Evolutionary conservation across 2,329 filamentous ascomycete genomes (phyloP).

Genomic region (Lasiodiplodia citricola): DNA sequence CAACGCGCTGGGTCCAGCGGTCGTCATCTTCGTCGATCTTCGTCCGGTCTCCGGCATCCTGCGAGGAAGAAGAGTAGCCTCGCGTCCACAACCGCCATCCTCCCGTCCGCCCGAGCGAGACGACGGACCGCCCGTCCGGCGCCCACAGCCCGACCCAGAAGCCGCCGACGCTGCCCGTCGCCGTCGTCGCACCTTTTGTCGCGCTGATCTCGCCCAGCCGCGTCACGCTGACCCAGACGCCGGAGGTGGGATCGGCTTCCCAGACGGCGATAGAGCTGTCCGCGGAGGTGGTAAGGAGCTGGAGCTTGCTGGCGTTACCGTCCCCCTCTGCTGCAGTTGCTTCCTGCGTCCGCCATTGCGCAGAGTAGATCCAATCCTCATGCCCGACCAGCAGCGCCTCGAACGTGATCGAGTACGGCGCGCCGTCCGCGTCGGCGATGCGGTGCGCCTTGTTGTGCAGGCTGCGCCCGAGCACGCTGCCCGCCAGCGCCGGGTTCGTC

Average conservation of each 20-base stretch:
- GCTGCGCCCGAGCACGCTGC: conserved; percentile 64
- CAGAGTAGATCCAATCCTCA: conserved; percentile 97
- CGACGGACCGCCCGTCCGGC: conserved; percentile 73
- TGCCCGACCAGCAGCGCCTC: conserved; percentile 93
- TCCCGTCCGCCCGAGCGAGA: conserved; percentile 86
- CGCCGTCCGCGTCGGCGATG: conserved; percentile 62
- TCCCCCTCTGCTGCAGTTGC: background rate
- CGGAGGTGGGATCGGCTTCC: conserved; percentile 81
- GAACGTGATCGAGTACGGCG: conserved; percentile 82
- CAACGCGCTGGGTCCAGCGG: conserved; percentile 77
- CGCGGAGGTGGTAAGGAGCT: conserved; percentile 86
- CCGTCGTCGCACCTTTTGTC: conserved; percentile 94
- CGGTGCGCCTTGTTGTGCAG: conserved; percentile 89
- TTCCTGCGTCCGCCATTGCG: conserved; percentile 67
- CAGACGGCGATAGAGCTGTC: conserved; percentile 95
- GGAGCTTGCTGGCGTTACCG: conserved; percentile 50
- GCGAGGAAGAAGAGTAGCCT: conserved; percentile 56
- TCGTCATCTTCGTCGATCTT: conserved; percentile 52
- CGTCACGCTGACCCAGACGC: conserved; percentile 87
- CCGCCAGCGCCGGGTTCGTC: conserved; percentile 60
- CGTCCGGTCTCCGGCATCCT: conserved; percentile 29
- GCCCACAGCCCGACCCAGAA: conserved; percentile 98
- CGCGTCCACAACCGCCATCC: conserved; percentile 83
- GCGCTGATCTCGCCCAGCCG: conserved; percentile 91
- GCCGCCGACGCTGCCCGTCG: conserved; percentile 92